Conservation (phyloP, 257 asterid species). For the Fraxinus pennsylvanica region DNA sequence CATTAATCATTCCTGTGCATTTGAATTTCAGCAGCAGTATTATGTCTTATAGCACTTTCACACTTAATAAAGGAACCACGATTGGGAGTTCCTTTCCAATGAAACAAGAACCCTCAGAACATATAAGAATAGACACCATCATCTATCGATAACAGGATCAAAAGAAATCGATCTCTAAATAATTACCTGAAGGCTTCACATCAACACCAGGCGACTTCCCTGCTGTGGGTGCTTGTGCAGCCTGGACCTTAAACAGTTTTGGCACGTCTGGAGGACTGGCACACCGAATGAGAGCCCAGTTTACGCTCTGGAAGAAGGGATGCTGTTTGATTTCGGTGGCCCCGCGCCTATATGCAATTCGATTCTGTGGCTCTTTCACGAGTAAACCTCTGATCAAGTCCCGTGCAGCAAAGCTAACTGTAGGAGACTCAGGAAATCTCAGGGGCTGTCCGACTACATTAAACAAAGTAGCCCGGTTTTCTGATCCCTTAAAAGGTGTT, state of each 20-base stretch:
- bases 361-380: constrained; percentile 67
- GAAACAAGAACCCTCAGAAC: neutral
- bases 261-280: constrained; percentile 70
- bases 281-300: constrained; percentile 67
- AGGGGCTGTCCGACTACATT: constrained; percentile 70
- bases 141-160: constrained; percentile 23
- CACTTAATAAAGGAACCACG: constrained; percentile 1
- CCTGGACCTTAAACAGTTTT: constrained; percentile 37
- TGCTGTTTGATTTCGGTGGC: constrained; percentile 72
- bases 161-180: constrained; percentile 67
- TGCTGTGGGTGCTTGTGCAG: constrained; percentile 31
- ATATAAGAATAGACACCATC: neutral
- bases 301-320: constrained; percentile 58
- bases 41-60: neutral
- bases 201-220: constrained; percentile 36
- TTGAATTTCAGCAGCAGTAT: constrained; percentile 12
- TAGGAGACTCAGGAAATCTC: constrained; percentile 58
- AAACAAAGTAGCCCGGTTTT: constrained; percentile 63
- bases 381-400: constrained; percentile 63
- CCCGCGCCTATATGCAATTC: constrained; percentile 67
- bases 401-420: constrained; percentile 64
- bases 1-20: constrained; percentile 13
- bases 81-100: neutral
- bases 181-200: constrained; percentile 56
- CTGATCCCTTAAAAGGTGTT: constrained; percentile 64